A percentile compares a stretch with the other conserved stretches of the same genome.
Conservation (phyloP, 371 early-diverging fungal genomes). For the Rhizopus microsporus region DNA sequence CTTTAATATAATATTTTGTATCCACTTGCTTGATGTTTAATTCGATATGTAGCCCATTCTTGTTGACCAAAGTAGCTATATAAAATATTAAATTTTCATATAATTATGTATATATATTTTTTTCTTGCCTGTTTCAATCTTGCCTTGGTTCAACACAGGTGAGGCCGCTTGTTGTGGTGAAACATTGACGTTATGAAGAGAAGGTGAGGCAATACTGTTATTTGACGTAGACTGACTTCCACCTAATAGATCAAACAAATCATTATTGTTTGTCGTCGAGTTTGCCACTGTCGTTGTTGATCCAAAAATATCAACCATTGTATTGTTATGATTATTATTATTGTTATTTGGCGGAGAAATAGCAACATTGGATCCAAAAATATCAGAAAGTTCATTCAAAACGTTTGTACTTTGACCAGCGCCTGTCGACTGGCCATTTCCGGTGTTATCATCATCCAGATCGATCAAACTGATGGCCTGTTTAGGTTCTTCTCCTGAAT, state of each 20-base stretch:
- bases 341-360: slow-evolving; percentile 19
- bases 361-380: slow-evolving; percentile 38
- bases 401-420: slow-evolving; percentile 16
- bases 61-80: slow-evolving; percentile 38
- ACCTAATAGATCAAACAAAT: slow-evolving; percentile 28
- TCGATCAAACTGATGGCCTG: slow-evolving; percentile 65
- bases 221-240: slow-evolving; percentile 3
- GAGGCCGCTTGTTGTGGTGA: slow-evolving; percentile 9
- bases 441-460: slow-evolving; percentile 51
- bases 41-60: slow-evolving; percentile 42
- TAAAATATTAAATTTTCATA: background rate
- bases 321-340: too few species aligned
- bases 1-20: slow-evolving; percentile 26
- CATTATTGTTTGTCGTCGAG: slow-evolving; percentile 16
- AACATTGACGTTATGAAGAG: slow-evolving; percentile 5
- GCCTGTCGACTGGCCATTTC: slow-evolving; percentile 7
- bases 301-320: background rate
- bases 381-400: slow-evolving; percentile 37
- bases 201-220: slow-evolving; percentile 13
- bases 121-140: background rate
- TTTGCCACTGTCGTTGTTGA: background rate
- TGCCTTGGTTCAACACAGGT: slow-evolving; percentile 1
- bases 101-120: too few species aligned
- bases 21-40: slow-evolving; percentile 25
- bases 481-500: slow-evolving; percentile 24